phyloP scores from a whole-genome alignment of 2,329 filamentous ascomycete species.

The Zasmidium cellare region DNA sequence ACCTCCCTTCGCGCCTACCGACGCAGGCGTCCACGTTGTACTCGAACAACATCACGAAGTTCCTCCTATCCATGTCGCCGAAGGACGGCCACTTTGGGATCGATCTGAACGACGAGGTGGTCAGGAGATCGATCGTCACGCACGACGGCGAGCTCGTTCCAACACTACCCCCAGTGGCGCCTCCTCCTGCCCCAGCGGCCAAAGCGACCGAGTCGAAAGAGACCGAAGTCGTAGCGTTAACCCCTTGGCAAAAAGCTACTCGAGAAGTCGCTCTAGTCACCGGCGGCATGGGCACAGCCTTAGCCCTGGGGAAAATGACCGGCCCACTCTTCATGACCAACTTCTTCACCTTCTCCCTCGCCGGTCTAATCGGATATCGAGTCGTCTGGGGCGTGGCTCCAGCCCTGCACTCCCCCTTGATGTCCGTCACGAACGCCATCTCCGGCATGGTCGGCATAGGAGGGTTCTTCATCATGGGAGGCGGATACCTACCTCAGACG shows the following conservation, averaged over 20 bases:
- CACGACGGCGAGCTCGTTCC: conserved; percentile 75
- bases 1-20: conserved; percentile 80
- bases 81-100: conserved; percentile 77
- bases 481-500: conserved; percentile 74
- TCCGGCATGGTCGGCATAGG: conserved; percentile 87
- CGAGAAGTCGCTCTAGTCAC: conserved; percentile 75
- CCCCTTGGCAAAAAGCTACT: conserved; percentile 77
- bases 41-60: conserved; percentile 91
- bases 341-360: conserved; percentile 79
- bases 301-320: conserved; percentile 78
- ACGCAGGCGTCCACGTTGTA: conserved; percentile 89
- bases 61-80: conserved; percentile 77
- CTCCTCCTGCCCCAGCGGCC: conserved; percentile 54
- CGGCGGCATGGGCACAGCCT: conserved; percentile 71
- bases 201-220: conserved; percentile 54
- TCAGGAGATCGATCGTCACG: conserved; percentile 80
- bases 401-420: conserved; percentile 81
- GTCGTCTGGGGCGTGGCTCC: conserved; percentile 85
- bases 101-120: conserved; percentile 80
- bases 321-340: conserved; percentile 86
- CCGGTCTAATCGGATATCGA: conserved; percentile 82
- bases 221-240: conserved; percentile 65
- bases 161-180: conserved; percentile 68
- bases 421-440: conserved; percentile 93
- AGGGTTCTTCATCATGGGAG: conserved; percentile 84